Percentiles rank a stretch among this genome's conserved stretches.
Evolutionary conservation across 148 eudicot genomes (phyloP).

Genomic region (Beta vulgaris): DNA sequence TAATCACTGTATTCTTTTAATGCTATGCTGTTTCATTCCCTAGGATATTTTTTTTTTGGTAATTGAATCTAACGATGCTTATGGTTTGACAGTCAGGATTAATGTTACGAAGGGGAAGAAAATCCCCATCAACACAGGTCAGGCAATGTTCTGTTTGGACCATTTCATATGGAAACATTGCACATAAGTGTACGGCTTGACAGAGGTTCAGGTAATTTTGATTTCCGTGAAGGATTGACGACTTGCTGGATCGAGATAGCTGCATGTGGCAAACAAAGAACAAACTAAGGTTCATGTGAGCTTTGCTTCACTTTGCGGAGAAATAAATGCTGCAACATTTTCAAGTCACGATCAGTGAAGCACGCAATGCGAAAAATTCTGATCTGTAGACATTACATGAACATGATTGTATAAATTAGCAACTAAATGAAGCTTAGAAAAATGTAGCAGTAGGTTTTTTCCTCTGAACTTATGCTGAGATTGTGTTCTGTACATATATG

Average conservation of each 20-base stretch:
- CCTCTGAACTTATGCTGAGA: not conserved
- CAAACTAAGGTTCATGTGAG: not conserved
- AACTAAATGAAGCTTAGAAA: conserved; percentile 1
- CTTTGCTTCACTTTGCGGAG: not conserved
- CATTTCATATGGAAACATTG: not conserved
- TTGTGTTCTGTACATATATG: not conserved
- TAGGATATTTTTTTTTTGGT: not conserved
- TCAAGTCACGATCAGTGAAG: not conserved
- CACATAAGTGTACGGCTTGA: not conserved
- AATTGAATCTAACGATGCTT: not conserved
- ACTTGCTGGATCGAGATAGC: not conserved
- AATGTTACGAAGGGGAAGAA: not conserved
- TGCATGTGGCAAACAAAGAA: not conserved
- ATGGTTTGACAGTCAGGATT: conserved; percentile 3
- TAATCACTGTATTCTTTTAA: too few species aligned
- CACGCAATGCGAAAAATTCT: not conserved
- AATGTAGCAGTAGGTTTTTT: not conserved
- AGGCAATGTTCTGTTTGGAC: not conserved
- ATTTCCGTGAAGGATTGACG: not conserved
- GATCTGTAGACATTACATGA: not conserved
- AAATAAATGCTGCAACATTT: not conserved
- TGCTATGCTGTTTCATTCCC: not conserved
- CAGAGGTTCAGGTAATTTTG: not conserved
- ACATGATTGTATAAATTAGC: not conserved
- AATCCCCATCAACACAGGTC: not conserved